phyloP scores from a whole-genome alignment of 805 yeast genomes.

The Cyberlindnera maritima region DNA sequence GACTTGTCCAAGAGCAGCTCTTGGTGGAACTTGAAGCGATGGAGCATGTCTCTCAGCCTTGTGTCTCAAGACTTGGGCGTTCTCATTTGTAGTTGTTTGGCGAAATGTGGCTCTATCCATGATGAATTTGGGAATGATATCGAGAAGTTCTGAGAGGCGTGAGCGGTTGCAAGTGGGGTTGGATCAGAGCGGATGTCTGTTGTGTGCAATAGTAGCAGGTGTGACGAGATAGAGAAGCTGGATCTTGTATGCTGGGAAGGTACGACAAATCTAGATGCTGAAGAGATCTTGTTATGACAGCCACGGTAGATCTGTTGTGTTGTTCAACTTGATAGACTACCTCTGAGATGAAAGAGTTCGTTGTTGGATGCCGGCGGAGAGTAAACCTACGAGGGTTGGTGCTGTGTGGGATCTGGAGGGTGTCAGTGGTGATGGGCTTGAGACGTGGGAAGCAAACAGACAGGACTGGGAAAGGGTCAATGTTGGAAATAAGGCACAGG shows the following conservation, averaged over 20 bases:
- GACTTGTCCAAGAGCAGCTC: constrained; percentile 26
- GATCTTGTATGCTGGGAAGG: background rate
- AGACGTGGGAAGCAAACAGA: too few relatives aligned
- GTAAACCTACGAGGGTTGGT: too few relatives aligned
- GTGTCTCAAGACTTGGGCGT: constrained; percentile 21
- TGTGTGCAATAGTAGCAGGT: background rate
- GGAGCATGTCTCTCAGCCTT: constrained; percentile 15
- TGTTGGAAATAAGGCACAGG: too few relatives aligned
- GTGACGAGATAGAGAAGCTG: background rate
- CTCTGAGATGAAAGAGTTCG: too few relatives aligned
- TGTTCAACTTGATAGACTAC: too few relatives aligned
- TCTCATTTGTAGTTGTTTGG: constrained; percentile 24
- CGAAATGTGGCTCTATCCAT: constrained; percentile 24
- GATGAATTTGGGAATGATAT: background rate
- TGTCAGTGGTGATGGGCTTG: too few relatives aligned
- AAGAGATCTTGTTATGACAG: background rate
- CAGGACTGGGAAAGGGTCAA: too few relatives aligned
- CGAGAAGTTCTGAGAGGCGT: background rate
- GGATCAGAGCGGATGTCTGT: background rate
- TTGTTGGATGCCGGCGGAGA: too few relatives aligned
- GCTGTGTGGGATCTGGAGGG: too few relatives aligned
- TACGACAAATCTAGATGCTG: background rate
- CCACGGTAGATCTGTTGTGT: background rate
- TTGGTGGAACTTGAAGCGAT: constrained; percentile 7
- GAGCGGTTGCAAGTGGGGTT: too few relatives aligned